phyloP scores from a whole-genome alignment of 306 rosid genomes.

The Purshia tridentata region DNA sequence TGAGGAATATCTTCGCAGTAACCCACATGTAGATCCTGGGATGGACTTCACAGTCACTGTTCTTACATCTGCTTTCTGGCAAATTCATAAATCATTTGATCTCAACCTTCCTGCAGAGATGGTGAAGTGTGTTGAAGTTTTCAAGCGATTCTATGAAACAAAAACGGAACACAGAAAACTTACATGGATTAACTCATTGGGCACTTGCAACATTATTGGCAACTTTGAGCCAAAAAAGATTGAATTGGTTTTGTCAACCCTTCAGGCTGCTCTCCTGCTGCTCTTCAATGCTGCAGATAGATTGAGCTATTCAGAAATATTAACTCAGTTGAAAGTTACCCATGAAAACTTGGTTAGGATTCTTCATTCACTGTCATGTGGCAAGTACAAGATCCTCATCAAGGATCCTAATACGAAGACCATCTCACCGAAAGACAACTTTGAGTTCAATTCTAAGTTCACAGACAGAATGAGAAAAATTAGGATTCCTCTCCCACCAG shows the following conservation, averaged over 20 bases:
- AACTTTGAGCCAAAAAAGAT: conserved; percentile 58
- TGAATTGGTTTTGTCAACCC: conserved; percentile 59
- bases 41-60: conserved; percentile 61
- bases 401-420: conserved; percentile 55
- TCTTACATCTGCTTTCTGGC: conserved; percentile 72
- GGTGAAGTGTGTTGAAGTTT: conserved; percentile 68
- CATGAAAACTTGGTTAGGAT: conserved; percentile 49
- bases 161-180: conserved; percentile 57
- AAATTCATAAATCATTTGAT: conserved; percentile 59
- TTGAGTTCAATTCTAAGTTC: conserved; percentile 58
- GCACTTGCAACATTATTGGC: conserved; percentile 55
- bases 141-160: conserved; percentile 52
- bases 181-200: conserved; percentile 68
- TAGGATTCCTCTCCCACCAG: conserved; percentile 66
- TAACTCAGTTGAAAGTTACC: conserved; percentile 55
- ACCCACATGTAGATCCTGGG: conserved; percentile 45
- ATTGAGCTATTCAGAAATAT: conserved; percentile 58
- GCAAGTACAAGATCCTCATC: conserved; percentile 56
- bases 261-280: conserved; percentile 64
- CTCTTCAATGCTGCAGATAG: conserved; percentile 57
- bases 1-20: conserved; percentile 50
- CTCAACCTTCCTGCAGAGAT: conserved; percentile 62
- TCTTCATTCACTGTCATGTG: conserved; percentile 65
- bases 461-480: conserved; percentile 62
- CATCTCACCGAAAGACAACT: conserved; percentile 41